Conservation (phyloP, 2,329 filamentous ascomycete genomes). For the Talaromyces amestolkiae region DNA sequence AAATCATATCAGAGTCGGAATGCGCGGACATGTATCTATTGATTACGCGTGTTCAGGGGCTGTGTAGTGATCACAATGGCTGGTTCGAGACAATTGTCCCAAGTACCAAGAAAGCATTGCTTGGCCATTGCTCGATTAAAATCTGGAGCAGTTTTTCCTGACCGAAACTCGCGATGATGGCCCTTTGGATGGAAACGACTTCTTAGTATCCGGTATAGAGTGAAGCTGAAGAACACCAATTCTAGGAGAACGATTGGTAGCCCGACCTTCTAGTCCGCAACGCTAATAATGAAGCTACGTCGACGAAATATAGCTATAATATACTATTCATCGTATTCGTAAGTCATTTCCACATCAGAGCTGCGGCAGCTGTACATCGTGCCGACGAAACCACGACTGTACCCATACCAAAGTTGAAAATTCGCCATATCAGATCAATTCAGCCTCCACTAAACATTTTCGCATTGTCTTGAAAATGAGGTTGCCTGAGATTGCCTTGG, state of each 20-base stretch:
- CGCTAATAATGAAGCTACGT: neutral
- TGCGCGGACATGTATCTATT: neutral
- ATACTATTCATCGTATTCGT: neutral
- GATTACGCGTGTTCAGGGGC: neutral
- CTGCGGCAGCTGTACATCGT: neutral
- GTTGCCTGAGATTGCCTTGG: slow-evolving; percentile 2
- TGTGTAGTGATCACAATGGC: neutral
- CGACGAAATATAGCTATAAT: neutral
- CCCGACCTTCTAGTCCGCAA: neutral
- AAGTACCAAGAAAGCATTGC: neutral
- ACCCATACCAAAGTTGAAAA: neutral
- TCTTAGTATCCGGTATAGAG: neutral
- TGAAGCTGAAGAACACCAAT: neutral
- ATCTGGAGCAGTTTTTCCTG: neutral
- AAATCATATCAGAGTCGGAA: neutral
- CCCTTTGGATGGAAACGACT: neutral
- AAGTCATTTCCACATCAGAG: neutral
- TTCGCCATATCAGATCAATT: neutral
- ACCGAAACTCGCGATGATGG: neutral
- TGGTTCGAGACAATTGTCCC: neutral
- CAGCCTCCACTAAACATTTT: neutral
- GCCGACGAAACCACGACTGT: neutral
- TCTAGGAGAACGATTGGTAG: neutral
- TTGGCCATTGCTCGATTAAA: neutral
- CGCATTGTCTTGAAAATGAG: neutral